Base-by-base conservation (phyloP, 2,329 filamentous ascomycete genomes). In the Aspergillus sp. region DNA sequence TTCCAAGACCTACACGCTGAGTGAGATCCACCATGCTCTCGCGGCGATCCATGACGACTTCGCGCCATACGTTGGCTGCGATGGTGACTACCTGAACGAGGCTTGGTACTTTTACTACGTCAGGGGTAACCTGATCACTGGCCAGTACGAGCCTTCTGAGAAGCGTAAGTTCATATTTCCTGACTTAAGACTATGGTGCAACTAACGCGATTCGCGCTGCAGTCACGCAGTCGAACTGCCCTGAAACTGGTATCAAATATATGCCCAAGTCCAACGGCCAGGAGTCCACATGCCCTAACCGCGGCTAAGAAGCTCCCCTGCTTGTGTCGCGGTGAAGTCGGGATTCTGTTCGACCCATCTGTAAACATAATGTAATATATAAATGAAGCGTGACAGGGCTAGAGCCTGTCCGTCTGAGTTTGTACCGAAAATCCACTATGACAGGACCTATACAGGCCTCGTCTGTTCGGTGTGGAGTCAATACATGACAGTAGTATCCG, bases 181-280 rank as follows among this genome's bases (percentile, higher is more conserved):
- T 6, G 8, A 19, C 19, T 7, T 2, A 28, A 11, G 38, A 34
- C 3, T 7, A 54, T 28, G 30, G 19, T 41, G 19, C n/a, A 43
- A 45, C 41, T 53, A 53, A 59, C 23, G 34, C 47, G 60, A 45
- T 56, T 28, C 3, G 51, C 8, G 41, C 57, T 4, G 34, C 38
- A 76, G 74, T 76, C 8, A 54, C 69, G 22, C 57, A 82, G 53
- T 87, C 87, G 28, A 85, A 80, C 48, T 93, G 91, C 74, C 87
- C 89, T 0, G 71, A 74, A 43, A 82, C 77, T 0, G 87, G 86
- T 3, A 86, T 93, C 72, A 85, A 85, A 69, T 91, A 91, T 72
- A 75, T 85, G 8, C 87, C 87, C 38, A 91, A 91, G 76, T 74
- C 48, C 8, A 41, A 41, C 34, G 34, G 34, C 34, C 34, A 17